A percentile compares a stretch with the other conserved stretches of the same genome.
Evolutionary conservation across 2,329 filamentous ascomycete species (phyloP).

Genomic region (Curvularia eragrostidis): DNA sequence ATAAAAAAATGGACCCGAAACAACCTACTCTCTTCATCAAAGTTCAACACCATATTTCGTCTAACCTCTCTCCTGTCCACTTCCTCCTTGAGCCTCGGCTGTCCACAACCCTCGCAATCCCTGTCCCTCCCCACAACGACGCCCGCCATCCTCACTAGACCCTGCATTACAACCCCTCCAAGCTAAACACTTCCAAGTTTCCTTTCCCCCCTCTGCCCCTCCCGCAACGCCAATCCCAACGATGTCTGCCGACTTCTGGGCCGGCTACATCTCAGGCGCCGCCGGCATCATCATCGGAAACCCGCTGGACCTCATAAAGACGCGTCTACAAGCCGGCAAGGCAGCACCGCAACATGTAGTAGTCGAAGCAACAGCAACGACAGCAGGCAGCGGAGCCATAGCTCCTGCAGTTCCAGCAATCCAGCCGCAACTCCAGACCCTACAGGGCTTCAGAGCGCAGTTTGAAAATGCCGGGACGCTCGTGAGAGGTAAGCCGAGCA

Average conservation of each 20-base stretch:
- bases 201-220: neutral
- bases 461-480: constrained; percentile 49
- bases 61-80: neutral
- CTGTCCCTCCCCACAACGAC: constrained; percentile 11
- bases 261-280: constrained; percentile 87
- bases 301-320: constrained; percentile 80
- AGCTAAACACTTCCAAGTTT: constrained; percentile 1
- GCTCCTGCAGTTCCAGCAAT: neutral
- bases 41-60: neutral
- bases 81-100: constrained; percentile 24
- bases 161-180: constrained; percentile 20
- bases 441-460: constrained; percentile 33
- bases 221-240: neutral
- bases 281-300: constrained; percentile 88
- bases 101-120: neutral
- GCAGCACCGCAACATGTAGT: constrained; percentile 15
- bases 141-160: constrained; percentile 7
- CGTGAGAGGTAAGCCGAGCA: constrained; percentile 41
- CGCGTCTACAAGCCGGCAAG: constrained; percentile 74
- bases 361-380: constrained; percentile 14
- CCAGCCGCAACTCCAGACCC: constrained; percentile 20
- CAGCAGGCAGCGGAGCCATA: neutral
- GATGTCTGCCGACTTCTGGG: constrained; percentile 93
- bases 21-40: neutral
- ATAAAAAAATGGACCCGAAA: neutral